Conservation (phyloP, 148 eudicot genomes). For the Vaccinium corymbosum region DNA sequence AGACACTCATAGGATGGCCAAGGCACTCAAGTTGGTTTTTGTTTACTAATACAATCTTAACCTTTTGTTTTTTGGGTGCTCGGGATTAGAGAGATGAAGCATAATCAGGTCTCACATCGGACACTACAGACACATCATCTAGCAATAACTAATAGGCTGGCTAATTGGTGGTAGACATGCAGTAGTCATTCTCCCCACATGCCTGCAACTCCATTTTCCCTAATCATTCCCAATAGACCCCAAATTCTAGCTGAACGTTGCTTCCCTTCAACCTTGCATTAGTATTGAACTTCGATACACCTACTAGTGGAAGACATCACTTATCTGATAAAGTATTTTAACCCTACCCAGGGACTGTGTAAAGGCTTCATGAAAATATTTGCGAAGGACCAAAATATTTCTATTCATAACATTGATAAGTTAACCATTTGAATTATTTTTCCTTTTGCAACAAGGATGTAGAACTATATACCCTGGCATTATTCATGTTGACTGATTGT, state of each 20-base stretch:
- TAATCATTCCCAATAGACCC: background rate
- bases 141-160: background rate
- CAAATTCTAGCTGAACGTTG: background rate
- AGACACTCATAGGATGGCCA: background rate
- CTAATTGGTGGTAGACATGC: background rate
- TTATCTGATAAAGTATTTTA: background rate
- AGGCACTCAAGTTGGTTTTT: background rate
- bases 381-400: background rate
- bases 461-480: background rate
- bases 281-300: background rate
- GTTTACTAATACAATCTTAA: background rate
- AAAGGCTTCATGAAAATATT: constrained; percentile 1
- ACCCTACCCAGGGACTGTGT: background rate
- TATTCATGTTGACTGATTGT: background rate
- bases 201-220: background rate
- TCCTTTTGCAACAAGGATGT: background rate
- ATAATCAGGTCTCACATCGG: background rate
- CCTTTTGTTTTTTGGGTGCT: background rate
- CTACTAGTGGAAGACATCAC: background rate
- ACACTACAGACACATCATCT: background rate
- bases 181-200: background rate
- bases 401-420: background rate
- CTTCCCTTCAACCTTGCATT: background rate
- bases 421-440: background rate
- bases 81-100: background rate